A percentile compares a stretch with the other conserved stretches of the same genome.
These are phyloP conservation scores for Candida nemodendra DNA, from an alignment of 805 yeast species.

Conservation along the genomic window DNA sequence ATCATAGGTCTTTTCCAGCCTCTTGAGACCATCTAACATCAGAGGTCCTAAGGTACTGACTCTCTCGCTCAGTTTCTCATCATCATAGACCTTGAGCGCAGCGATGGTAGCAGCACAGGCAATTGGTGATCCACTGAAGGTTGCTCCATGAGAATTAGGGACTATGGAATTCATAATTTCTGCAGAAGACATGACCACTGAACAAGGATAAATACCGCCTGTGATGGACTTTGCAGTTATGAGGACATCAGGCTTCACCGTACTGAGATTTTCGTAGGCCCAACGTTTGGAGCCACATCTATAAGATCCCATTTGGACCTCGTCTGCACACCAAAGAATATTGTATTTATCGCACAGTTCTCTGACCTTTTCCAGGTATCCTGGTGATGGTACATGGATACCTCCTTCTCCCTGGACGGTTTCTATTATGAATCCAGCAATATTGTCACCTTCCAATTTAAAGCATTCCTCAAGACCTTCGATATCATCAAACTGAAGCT, in stretches of 20 bases:
- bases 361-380: constrained; percentile 32
- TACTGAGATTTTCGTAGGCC: constrained; percentile 35
- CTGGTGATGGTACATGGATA: constrained; percentile 34
- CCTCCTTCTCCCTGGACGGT: constrained; percentile 43
- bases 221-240: constrained; percentile 29
- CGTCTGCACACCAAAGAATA: constrained; percentile 36
- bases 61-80: constrained; percentile 24
- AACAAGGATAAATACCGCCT: constrained; percentile 30
- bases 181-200: constrained; percentile 21
- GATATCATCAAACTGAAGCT: constrained; percentile 28
- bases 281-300: constrained; percentile 35
- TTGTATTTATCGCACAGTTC: constrained; percentile 33
- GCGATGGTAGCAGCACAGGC: constrained; percentile 28
- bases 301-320: constrained; percentile 37
- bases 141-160: constrained; percentile 31
- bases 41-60: constrained; percentile 19
- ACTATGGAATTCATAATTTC: constrained; percentile 27
- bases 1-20: constrained; percentile 14
- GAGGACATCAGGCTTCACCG: constrained; percentile 27
- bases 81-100: constrained; percentile 27
- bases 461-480: constrained; percentile 29
- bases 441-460: constrained; percentile 28
- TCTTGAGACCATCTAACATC: constrained; percentile 20
- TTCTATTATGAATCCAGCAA: constrained; percentile 38
- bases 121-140: constrained; percentile 30